Base-by-base conservation (phyloP, 768 basidiomycete species). In the Albatrellus ellisii region DNA sequence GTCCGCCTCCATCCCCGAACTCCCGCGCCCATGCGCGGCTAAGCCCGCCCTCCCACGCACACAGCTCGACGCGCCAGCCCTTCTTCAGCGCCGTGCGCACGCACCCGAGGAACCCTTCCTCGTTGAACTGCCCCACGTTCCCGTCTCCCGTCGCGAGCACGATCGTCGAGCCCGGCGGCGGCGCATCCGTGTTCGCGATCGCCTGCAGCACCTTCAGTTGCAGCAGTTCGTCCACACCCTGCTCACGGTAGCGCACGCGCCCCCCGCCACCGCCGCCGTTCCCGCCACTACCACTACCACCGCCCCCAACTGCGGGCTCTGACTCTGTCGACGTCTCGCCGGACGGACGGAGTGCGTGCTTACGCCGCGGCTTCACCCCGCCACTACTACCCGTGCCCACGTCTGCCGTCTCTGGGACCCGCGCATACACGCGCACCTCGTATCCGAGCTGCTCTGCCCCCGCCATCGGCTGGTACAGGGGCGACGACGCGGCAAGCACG, bases 91-190 rank as follows among this genome's bases (percentile, higher is more conserved):
- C 92, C 10, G 79, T 77, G 44, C 85, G 66, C 10, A 91, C 87
- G 33, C 84, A 83, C 0, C 90, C 89, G 20, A 91, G 58, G 63
- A 95, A 98, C 5, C 92, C 92, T 53, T 90, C 84, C 46, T 88
- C 84, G 58, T 79, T 92, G 57, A 94, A 95, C 56, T 94, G 84
- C 4, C 86, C 84, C 8, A 83, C 79, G 53, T 88, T 87, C 18
- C 89, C 90, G 58, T 98, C 92, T 4, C 92, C 92, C 0, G 92
- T 95, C 1, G 88, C 92, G 32, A 97, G 73, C 34, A 95, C 81
- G 51, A 95, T 84, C 15, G 86, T 89, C 10, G 78, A 73, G 2
- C 75, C 73, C 9, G 63, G 53, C 0, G 77, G 77, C 2, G 74
- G 77, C 1, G 70, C 63, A 47, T 87, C 82, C 6, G 72, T 69